A percentile compares a stretch with the other conserved stretches of the same genome.
Evolutionary conservation across 2,329 filamentous ascomycete genomes (phyloP).

Genomic region (Calonectria pseudoreteaudii): DNA sequence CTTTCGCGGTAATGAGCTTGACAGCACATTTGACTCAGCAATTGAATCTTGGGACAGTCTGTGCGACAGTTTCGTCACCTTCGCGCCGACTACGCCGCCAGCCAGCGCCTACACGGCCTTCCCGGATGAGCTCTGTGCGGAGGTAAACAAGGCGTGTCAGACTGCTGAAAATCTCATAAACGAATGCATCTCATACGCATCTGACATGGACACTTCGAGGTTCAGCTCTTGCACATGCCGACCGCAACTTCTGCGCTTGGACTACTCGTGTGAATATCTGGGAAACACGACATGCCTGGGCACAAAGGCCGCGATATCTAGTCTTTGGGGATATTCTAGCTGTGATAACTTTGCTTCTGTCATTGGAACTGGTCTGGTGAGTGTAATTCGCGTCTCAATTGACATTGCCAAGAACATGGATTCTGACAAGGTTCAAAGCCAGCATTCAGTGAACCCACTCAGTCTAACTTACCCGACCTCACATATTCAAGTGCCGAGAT

Average conservation of each 20-base stretch:
- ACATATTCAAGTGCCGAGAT: neutral
- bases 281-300: neutral
- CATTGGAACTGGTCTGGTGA: neutral
- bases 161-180: neutral
- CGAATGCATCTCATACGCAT: neutral
- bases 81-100: neutral
- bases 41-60: neutral
- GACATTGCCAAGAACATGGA: neutral
- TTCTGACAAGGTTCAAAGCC: neutral
- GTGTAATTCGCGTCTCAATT: neutral
- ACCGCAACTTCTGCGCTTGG: neutral
- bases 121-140: neutral
- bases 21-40: neutral
- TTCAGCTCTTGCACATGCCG: neutral
- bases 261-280: neutral
- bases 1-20: neutral
- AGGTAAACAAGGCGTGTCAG: neutral
- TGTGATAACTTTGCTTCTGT: neutral
- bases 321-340: neutral
- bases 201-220: neutral
- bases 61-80: neutral
- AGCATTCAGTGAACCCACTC: neutral
- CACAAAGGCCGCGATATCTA: neutral
- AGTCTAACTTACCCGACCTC: neutral
- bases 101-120: neutral